These are phyloP conservation scores for Aspergillus nidulans DNA, from an alignment of 495 filamentous ascomycete species.

Conservation along the genomic window DNA sequence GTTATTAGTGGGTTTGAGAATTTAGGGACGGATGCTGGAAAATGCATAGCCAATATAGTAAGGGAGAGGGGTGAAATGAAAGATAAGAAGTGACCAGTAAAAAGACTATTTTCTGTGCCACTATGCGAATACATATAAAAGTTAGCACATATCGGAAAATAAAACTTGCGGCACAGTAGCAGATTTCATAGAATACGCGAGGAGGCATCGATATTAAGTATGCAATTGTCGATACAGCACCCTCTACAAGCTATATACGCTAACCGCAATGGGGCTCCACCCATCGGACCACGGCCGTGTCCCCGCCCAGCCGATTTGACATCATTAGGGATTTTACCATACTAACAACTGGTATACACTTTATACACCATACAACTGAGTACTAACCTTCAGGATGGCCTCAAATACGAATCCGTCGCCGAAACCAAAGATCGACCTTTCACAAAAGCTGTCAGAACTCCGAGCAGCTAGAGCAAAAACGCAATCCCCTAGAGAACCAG, in stretches of 20 bases:
- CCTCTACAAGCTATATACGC: too few species aligned
- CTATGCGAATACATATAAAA: too few species aligned
- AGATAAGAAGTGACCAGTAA: background rate
- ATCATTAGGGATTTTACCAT: slow-evolving; percentile 3
- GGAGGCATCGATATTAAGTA: too few species aligned
- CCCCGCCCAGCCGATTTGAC: background rate
- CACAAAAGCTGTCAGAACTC: slow-evolving; percentile 62
- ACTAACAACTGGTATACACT: too few species aligned
- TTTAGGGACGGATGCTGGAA: slow-evolving; percentile 37
- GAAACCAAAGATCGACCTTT: slow-evolving; percentile 51
- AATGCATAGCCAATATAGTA: slow-evolving; percentile 39
- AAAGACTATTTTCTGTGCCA: too few species aligned
- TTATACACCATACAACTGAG: too few species aligned
- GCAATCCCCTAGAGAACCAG: slow-evolving; percentile 54
- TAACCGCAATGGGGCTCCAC: background rate
- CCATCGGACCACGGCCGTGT: too few species aligned
- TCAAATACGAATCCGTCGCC: slow-evolving; percentile 19
- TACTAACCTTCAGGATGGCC: slow-evolving; percentile 26
- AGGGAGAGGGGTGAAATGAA: slow-evolving; percentile 31
- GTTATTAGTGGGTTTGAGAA: slow-evolving; percentile 46
- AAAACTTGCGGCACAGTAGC: too few species aligned
- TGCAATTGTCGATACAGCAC: too few species aligned
- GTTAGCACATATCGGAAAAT: too few species aligned
- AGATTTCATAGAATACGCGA: too few species aligned
- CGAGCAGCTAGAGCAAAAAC: slow-evolving; percentile 55